A percentile compares a stretch with the other conserved stretches of the same genome.
Evolutionary conservation across 1,284 basidiomycete genomes (phyloP).

Genomic region (Puccinia coronata): DNA sequence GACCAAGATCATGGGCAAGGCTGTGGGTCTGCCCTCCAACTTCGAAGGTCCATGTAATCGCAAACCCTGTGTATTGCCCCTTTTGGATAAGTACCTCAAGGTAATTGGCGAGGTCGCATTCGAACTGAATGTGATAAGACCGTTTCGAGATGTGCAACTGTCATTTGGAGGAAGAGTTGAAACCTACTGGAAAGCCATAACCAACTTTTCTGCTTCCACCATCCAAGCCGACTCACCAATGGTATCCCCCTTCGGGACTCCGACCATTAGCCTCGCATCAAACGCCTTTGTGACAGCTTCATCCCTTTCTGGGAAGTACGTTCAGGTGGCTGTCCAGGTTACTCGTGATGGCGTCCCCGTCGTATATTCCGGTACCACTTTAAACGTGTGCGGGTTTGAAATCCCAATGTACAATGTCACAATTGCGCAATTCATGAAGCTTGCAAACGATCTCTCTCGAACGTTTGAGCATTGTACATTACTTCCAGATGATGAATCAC

Average conservation of each 20-base stretch:
- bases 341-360: conserved; percentile 44
- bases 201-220: conserved; percentile 59
- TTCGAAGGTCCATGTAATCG: conserved; percentile 65
- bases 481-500: not conserved
- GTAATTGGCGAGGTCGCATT: conserved; percentile 94
- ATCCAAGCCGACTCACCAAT: conserved; percentile 34
- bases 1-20: conserved; percentile 94
- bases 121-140: conserved; percentile 81
- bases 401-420: conserved; percentile 28
- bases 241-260: conserved; percentile 41
- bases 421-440: conserved; percentile 33
- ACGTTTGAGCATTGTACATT: conserved; percentile 20
- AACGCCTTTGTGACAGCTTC: conserved; percentile 71
- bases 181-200: conserved; percentile 86
- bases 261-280: conserved; percentile 44
- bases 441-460: conserved; percentile 23
- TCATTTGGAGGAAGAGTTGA: conserved; percentile 92
- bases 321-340: conserved; percentile 77
- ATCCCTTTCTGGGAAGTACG: conserved; percentile 81
- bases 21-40: conserved; percentile 77
- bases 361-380: conserved; percentile 28
- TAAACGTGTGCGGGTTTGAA: conserved; percentile 16
- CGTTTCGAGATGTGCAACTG: conserved; percentile 90
- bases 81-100: conserved; percentile 88
- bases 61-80: conserved; percentile 70